These are phyloP conservation scores for Phytophthora citrophthora DNA, from an alignment of 352 stramenopile species.

Conservation along the genomic window DNA sequence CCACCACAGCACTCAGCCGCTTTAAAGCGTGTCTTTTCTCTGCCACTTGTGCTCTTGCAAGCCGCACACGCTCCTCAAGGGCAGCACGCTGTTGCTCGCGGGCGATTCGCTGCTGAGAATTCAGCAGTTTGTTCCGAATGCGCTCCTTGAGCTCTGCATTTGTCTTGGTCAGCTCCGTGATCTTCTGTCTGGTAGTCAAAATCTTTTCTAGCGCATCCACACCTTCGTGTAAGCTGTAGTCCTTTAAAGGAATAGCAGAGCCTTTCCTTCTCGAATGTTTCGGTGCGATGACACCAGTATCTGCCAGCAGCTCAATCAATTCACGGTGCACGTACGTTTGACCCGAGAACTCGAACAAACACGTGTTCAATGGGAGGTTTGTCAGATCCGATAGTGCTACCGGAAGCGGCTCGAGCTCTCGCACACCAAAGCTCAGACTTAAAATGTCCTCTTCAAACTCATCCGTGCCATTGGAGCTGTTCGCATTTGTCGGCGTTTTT, in stretches of 20 bases:
- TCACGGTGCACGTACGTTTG: slow-evolving; percentile 74
- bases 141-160: slow-evolving; percentile 61
- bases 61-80: slow-evolving; percentile 60
- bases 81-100: slow-evolving; percentile 55
- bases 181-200: slow-evolving; percentile 52
- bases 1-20: slow-evolving; percentile 66
- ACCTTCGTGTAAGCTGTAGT: slow-evolving; percentile 77
- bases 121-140: slow-evolving; percentile 53
- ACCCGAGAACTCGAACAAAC: slow-evolving; percentile 78
- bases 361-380: slow-evolving; percentile 84
- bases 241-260: slow-evolving; percentile 78
- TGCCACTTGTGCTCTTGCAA: slow-evolving; percentile 50
- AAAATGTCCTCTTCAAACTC: slow-evolving; percentile 66
- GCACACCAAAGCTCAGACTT: slow-evolving; percentile 63
- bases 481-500: slow-evolving; percentile 18
- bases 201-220: slow-evolving; percentile 75
- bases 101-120: slow-evolving; percentile 45
- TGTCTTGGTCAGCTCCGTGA: slow-evolving; percentile 45
- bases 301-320: slow-evolving; percentile 68
- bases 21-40: slow-evolving; percentile 65
- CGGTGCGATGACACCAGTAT: slow-evolving; percentile 65
- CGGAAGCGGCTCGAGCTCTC: slow-evolving; percentile 74
- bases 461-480: slow-evolving; percentile 10
- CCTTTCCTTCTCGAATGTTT: slow-evolving; percentile 79
- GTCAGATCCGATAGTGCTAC: slow-evolving; percentile 61